A percentile compares a stretch with the other conserved stretches of the same genome.
phyloP scores from a whole-genome alignment of 495 filamentous ascomycete species.

The Penicillium egyptiacum region DNA sequence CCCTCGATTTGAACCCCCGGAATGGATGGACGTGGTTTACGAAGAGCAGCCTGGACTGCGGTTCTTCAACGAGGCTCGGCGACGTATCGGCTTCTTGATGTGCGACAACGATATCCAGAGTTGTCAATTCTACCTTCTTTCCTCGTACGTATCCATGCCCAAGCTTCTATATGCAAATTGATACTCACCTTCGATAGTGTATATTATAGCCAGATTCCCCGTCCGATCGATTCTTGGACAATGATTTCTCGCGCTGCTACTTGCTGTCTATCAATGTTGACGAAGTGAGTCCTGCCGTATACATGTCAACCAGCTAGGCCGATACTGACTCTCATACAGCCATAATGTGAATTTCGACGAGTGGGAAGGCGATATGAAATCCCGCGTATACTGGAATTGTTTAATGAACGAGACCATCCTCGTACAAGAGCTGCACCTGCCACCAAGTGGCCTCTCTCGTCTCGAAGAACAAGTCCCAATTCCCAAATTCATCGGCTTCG shows the following conservation, averaged over 20 bases:
- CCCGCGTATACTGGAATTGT: slow-evolving; percentile 50
- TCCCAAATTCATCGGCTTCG: slow-evolving; percentile 49
- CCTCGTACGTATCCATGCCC: slow-evolving; percentile 32
- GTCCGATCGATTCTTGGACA: slow-evolving; percentile 49
- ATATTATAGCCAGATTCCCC: slow-evolving; percentile 48
- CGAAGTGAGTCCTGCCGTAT: slow-evolving; percentile 37
- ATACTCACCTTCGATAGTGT: slow-evolving; percentile 22
- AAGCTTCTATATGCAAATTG: background rate
- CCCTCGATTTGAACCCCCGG: slow-evolving; percentile 42
- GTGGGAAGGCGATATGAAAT: slow-evolving; percentile 54
- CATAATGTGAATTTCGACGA: slow-evolving; percentile 47
- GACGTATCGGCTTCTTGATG: slow-evolving; percentile 50
- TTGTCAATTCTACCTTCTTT: slow-evolving; percentile 50
- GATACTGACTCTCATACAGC: slow-evolving; percentile 24
- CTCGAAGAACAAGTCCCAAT: slow-evolving; percentile 50
- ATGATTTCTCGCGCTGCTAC: slow-evolving; percentile 52
- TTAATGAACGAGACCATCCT: slow-evolving; percentile 53
- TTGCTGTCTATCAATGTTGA: slow-evolving; percentile 47
- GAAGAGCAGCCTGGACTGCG: slow-evolving; percentile 45
- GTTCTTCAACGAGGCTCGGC: slow-evolving; percentile 49
- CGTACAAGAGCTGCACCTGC: slow-evolving; percentile 49
- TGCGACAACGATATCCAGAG: slow-evolving; percentile 49
- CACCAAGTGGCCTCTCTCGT: slow-evolving; percentile 44
- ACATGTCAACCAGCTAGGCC: background rate
- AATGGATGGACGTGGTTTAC: slow-evolving; percentile 45